Base-by-base conservation (phyloP, 257 asterid genomes). In the Jasminum sambac region DNA sequence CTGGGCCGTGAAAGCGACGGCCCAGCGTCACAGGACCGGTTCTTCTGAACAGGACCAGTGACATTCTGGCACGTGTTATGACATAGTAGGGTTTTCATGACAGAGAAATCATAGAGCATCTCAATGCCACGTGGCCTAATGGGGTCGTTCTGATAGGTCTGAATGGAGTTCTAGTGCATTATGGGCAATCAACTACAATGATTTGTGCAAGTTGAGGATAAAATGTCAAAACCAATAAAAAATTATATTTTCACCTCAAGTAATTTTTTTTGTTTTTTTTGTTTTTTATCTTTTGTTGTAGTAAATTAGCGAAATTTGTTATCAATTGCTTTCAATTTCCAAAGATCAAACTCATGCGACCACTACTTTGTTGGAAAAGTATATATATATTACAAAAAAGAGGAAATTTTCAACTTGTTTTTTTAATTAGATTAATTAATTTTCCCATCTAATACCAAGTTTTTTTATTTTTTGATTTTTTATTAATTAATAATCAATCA, bases 121-220 rank as follows among this genome's bases (percentile, higher is more conserved):
- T 63, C 10, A 13, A 16, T 36, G 63, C 66, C 80, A 79, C 67
- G 80, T 72, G 80, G 50, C 66, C 5, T n/a, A 8, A 43, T 44
- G n/a, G 52, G 79, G 73, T 19, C 62, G 30, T 16, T 8, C 10
- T 8, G 30, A 52, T 52, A 52, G 13, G 61, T 8, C 61, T 9
- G 30, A 52, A 52, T 17, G 5, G 61, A 26, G 6, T 10, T 19
- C 13, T 52, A 52, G 61, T 30, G 68, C 57, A 14, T 14, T 17
- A 46, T 11, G 11, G 13, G 11, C 61, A 17, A 21, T 19, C 61
- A 52, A 17, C 25, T 46, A 14, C 13, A 17, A 11, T 64, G n/a
- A 38, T 17, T 52, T 9, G 6, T 52, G 1, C 61, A 19, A 19
- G 61, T 17, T 50, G 60, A 9, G 26, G 60, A 50, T 50, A 50